Evolutionary conservation across 345 rosid genomes (phyloP).

Genomic region (Citrus hindsii): DNA sequence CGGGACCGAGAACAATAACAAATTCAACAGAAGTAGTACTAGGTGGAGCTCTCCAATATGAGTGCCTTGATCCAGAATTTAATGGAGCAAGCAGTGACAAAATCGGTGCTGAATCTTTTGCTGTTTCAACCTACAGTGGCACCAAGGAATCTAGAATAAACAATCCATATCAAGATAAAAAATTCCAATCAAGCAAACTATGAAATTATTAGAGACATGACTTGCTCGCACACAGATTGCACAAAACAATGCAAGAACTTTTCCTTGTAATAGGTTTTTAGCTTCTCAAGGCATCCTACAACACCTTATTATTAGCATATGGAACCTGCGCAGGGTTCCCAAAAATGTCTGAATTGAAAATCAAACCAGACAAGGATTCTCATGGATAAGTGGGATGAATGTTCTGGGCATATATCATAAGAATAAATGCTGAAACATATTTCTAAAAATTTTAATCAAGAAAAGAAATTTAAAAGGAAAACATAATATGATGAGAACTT

Average conservation of each 20-base stretch:
- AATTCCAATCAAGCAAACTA: neutral
- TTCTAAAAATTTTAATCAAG: neutral
- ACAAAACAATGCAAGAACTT: neutral
- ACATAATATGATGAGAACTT: neutral
- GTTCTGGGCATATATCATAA: neutral
- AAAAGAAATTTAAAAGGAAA: neutral
- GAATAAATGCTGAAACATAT: neutral
- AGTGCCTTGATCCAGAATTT: slow-evolving; percentile 43
- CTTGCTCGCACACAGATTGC: neutral
- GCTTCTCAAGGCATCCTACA: neutral
- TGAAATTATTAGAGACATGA: neutral
- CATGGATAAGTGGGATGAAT: neutral
- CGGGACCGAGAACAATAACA: slow-evolving; percentile 58
- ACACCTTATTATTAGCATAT: neutral
- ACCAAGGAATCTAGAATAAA: slow-evolving; percentile 9
- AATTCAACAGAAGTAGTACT: slow-evolving; percentile 55
- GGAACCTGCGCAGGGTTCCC: neutral
- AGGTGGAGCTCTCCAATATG: slow-evolving; percentile 92
- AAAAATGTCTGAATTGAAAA: neutral
- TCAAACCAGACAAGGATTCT: neutral
- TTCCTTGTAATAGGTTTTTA: neutral
- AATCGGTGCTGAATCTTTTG: slow-evolving; percentile 72
- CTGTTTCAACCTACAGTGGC: slow-evolving; percentile 77
- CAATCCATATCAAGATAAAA: slow-evolving; percentile 9
- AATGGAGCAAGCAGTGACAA: slow-evolving; percentile 77